phyloP scores from a whole-genome alignment of 495 filamentous ascomycete species.

The Penicillium turbatum region DNA sequence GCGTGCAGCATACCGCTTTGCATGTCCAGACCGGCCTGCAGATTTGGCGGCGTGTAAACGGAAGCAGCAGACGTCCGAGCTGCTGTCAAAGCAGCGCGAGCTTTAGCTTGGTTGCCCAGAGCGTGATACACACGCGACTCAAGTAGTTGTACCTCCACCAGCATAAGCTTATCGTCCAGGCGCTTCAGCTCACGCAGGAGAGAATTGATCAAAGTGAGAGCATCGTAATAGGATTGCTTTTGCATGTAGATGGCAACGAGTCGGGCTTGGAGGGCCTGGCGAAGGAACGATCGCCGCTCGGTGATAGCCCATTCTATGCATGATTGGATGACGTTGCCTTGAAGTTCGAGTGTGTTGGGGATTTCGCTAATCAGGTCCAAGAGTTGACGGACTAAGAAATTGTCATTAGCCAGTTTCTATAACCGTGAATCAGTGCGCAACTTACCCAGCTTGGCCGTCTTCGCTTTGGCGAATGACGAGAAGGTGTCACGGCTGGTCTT shows the following conservation, averaged over 20 bases:
- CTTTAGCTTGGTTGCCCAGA: conserved; percentile 93
- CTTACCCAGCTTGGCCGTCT: conserved; percentile 96
- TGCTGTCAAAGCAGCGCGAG: conserved; percentile 88
- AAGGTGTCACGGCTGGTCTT: conserved; percentile 84
- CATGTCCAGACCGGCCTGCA: conserved; percentile 97
- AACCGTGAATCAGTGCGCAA: neutral
- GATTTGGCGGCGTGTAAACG: conserved; percentile 91
- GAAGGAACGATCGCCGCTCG: conserved; percentile 88
- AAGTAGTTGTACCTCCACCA: conserved; percentile 98
- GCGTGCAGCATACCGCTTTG: conserved; percentile 98
- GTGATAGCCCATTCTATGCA: conserved; percentile 99
- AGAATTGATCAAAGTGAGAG: conserved; percentile 91
- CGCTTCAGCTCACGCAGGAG: conserved; percentile 95
- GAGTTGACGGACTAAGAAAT: conserved; percentile 77
- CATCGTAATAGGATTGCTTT: conserved; percentile 94
- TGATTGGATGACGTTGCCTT: conserved; percentile 89
- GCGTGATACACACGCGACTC: conserved; percentile 97
- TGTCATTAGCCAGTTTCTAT: neutral
- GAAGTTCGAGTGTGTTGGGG: conserved; percentile 87
- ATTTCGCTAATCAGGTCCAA: conserved; percentile 93
- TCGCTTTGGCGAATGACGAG: conserved; percentile 95
- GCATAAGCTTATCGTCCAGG: conserved; percentile 94
- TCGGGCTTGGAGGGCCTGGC: conserved; percentile 95
- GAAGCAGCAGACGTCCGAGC: conserved; percentile 92
- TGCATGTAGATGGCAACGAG: conserved; percentile 92